phyloP scores from a whole-genome alignment of 1,284 basidiomycete species.

The Heterobasidion irregulare region DNA sequence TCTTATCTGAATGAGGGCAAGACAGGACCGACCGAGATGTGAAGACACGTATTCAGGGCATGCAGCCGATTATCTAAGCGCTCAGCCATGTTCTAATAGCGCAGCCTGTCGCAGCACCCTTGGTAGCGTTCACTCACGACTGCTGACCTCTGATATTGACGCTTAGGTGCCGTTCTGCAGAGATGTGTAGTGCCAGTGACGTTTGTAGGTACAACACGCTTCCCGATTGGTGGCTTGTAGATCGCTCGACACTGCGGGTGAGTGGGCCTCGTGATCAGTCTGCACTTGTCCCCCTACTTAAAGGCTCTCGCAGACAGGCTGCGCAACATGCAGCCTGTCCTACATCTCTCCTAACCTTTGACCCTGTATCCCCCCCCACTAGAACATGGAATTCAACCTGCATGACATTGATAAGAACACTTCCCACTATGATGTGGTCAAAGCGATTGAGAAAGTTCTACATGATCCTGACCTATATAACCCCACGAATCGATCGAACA shows the following conservation, averaged over 20 bases:
- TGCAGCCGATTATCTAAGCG: too few relatives aligned
- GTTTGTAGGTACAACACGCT: too few relatives aligned
- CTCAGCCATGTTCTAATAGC: too few relatives aligned
- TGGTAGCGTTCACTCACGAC: too few relatives aligned
- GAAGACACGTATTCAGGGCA: too few relatives aligned
- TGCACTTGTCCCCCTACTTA: not conserved
- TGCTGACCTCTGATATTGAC: too few relatives aligned
- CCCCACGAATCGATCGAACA: not conserved
- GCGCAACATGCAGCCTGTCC: not conserved
- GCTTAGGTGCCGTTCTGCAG: too few relatives aligned
- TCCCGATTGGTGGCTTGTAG: too few relatives aligned
- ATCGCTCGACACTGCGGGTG: not conserved
- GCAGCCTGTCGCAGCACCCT: too few relatives aligned
- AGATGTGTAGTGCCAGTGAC: too few relatives aligned
- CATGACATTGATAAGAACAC: constrained; percentile 6
- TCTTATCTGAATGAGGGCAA: too few relatives aligned
- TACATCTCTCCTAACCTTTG: not conserved
- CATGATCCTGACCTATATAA: constrained; percentile 11
- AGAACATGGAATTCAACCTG: constrained; percentile 12
- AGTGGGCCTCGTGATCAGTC: not conserved
- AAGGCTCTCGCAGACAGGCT: not conserved
- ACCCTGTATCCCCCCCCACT: not conserved
- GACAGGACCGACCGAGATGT: too few relatives aligned
- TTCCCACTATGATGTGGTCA: constrained; percentile 11
- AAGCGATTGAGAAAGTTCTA: constrained; percentile 11